Evolutionary conservation across 108 stramenopile genomes (phyloP).

Genomic region (Nitzschia sp.): DNA sequence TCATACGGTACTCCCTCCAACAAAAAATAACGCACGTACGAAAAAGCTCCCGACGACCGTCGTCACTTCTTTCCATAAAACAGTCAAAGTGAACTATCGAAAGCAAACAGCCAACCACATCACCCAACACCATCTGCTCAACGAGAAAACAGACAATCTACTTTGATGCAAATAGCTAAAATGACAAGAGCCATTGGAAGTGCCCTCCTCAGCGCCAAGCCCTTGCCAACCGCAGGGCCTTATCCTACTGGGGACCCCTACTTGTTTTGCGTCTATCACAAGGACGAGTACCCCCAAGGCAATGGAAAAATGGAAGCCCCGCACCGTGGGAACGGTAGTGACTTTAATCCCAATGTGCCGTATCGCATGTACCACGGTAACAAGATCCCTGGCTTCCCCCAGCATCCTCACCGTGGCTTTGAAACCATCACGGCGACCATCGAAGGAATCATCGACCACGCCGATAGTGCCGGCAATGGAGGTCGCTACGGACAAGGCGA

Average conservation of each 20-base stretch:
- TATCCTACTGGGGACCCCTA: constrained; percentile 76
- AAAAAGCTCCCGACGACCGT: too few species aligned
- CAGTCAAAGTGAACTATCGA: too few species aligned
- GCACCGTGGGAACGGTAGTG: constrained; percentile 49
- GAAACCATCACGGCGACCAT: constrained; percentile 85
- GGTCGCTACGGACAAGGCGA: constrained; percentile 73
- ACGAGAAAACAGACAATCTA: too few species aligned
- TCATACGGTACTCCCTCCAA: too few species aligned
- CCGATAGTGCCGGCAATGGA: constrained; percentile 71
- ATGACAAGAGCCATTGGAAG: constrained; percentile 11
- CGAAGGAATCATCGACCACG: constrained; percentile 61
- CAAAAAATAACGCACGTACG: too few species aligned
- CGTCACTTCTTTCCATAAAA: too few species aligned
- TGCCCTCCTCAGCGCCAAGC: constrained; percentile 38
- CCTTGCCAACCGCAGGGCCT: constrained; percentile 56
- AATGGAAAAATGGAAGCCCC: constrained; percentile 53
- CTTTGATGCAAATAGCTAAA: constrained; percentile 14
- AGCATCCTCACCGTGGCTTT: constrained; percentile 88
- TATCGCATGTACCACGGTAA: constrained; percentile 80
- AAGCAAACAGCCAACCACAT: too few species aligned
- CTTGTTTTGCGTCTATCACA: constrained; percentile 85
- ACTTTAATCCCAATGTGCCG: constrained; percentile 48
- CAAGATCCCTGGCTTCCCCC: constrained; percentile 51
- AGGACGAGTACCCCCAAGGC: constrained; percentile 68
- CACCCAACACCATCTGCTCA: too few species aligned